Evolutionary conservation across 2,329 filamentous ascomycete genomes (phyloP).

Genomic region (Tolypocladium ovalisporum): DNA sequence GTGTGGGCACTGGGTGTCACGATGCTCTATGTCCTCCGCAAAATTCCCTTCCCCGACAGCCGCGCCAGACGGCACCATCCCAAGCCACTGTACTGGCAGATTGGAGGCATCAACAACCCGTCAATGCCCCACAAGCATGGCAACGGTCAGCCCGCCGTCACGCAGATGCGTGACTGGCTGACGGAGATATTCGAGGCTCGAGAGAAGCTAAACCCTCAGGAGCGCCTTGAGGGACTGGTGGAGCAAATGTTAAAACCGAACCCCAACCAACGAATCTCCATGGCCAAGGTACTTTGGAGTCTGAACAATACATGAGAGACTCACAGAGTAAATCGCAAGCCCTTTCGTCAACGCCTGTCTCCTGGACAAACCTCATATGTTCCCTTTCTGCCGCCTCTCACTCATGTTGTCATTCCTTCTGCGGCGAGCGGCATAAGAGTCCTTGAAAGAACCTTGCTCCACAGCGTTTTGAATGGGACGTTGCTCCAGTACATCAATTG

Average conservation of each 20-base stretch:
- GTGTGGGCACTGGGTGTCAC: slow-evolving; percentile 51
- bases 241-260: slow-evolving; percentile 43
- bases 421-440: too few relatives aligned
- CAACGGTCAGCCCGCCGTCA: slow-evolving; percentile 29
- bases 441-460: not conserved
- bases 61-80: slow-evolving; percentile 36
- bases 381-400: too few relatives aligned
- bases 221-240: slow-evolving; percentile 40
- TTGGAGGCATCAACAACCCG: slow-evolving; percentile 41
- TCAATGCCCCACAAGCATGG: slow-evolving; percentile 18
- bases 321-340: too few relatives aligned
- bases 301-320: slow-evolving; percentile 30
- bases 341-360: too few relatives aligned
- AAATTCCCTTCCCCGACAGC: slow-evolving; percentile 43
- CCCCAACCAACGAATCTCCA: slow-evolving; percentile 40
- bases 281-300: slow-evolving; percentile 37
- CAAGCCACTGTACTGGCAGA: slow-evolving; percentile 45
- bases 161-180: slow-evolving; percentile 47
- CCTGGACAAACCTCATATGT: too few relatives aligned
- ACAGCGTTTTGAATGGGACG: not conserved
- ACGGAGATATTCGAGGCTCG: slow-evolving; percentile 39
- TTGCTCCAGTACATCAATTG: not conserved
- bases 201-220: slow-evolving; percentile 30
- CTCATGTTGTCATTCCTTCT: too few relatives aligned
- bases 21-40: slow-evolving; percentile 47